phyloP scores from a whole-genome alignment of 306 rosid species.

The Arachis hypogaea region DNA sequence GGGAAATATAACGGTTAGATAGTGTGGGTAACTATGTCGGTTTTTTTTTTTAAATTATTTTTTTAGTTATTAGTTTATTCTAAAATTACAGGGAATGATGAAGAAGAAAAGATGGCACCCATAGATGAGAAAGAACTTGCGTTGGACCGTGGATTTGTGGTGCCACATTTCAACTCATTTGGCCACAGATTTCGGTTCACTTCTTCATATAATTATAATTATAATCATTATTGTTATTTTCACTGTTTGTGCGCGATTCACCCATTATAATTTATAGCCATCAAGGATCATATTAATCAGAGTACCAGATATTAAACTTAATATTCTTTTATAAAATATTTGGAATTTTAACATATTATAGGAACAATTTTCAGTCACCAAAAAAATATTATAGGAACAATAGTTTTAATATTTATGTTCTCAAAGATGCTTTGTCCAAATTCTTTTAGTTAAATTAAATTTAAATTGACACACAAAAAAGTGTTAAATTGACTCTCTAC shows the following conservation, averaged over 20 bases:
- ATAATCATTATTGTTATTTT: neutral
- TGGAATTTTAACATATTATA: neutral
- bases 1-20: no score
- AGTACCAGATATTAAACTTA: neutral
- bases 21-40: no score
- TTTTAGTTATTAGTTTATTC: neutral
- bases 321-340: no score
- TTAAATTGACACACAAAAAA: no score
- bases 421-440: no score
- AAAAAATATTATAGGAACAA: neutral
- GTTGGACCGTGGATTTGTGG: conserved; percentile 61
- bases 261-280: neutral
- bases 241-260: conserved; percentile 1
- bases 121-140: conserved; percentile 54
- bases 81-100: conserved; percentile 51
- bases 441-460: no score
- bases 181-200: conserved; percentile 80
- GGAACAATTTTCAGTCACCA: no score
- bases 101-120: conserved; percentile 46
- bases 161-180: conserved; percentile 70
- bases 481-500: neutral
- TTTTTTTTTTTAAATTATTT: no score
- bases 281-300: neutral
- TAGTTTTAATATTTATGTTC: neutral
- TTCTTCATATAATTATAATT: conserved; percentile 21